Base-by-base conservation (phyloP, 2,329 filamentous ascomycete species). In the Phyllosticta citribraziliensis region DNA sequence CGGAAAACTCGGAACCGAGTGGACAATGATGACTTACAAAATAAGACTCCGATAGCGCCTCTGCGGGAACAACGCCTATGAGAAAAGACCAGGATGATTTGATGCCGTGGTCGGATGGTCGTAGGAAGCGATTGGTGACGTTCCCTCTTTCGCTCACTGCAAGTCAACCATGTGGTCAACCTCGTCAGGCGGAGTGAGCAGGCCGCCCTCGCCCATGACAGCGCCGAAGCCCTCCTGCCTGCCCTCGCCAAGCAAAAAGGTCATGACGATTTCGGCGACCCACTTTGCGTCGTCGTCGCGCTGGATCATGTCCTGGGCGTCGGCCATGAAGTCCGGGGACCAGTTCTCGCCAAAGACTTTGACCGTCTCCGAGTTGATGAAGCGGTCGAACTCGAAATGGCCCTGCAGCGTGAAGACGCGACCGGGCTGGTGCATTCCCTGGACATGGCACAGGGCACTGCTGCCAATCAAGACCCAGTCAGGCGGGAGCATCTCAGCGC, bases 341-440 rank as follows among this genome's bases (percentile, higher is more conserved):
- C 80, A 68, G 27, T 74, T 70, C 4, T 65, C 61, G 3, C 69
- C 68, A 63, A 75, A 81, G 11, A 70, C 68, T 8, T 69, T 65
- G 68, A 78, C 78, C 6, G 81, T 58, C 56, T 79, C 72, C 0
- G 73, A 74, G 57, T 78, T 80, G 58, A 60, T 52, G 24, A 82
- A 67, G 6, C 70, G 71, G 67, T 80, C 75, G 64, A 81, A 82
- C 66, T 80, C 77, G 9, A 64, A 68, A 65, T 76, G 77, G 2
- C 75, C 69, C 73, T 81, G 82, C 5, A 78, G 76, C 74, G 58
- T 75, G 78, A 19, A 66, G 65, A 11, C 75, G 75, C 9, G 73
- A 66, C 55, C 75, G 72, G 68, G 77, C 75, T 65, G 73, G 77
- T 5, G 74, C 71, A 6, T 74, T 66, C 66, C 75, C 67, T 71